Conservation (phyloP, 2,329 filamentous ascomycete species). For the Aspergillus costaricaensis region DNA sequence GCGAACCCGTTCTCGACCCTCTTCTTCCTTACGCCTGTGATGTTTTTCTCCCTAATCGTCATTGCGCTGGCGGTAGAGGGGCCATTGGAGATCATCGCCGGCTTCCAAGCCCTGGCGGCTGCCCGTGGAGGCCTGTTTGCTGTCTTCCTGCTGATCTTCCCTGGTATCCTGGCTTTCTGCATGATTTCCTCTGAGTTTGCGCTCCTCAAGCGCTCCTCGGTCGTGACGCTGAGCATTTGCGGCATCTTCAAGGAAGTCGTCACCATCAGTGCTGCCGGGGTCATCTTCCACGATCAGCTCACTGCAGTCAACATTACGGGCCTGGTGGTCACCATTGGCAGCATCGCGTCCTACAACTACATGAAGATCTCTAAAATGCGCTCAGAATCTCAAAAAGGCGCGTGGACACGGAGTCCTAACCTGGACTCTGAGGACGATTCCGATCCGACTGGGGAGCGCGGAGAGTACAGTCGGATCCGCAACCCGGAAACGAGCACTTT, state of each 20-base stretch:
- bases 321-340: constrained; percentile 80
- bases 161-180: constrained; percentile 85
- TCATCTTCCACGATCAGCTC: constrained; percentile 85
- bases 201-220: constrained; percentile 87
- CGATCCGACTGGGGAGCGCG: constrained; percentile 25
- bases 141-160: constrained; percentile 78
- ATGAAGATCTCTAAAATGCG: constrained; percentile 92
- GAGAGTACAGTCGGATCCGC: constrained; percentile 30
- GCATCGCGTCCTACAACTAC: constrained; percentile 89
- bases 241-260: constrained; percentile 99
- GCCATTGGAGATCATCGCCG: constrained; percentile 65
- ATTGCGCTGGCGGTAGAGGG: constrained; percentile 89
- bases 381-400: constrained; percentile 62
- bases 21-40: constrained; percentile 95
- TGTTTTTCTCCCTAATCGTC: constrained; percentile 80
- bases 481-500: constrained; percentile 27
- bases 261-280: constrained; percentile 83
- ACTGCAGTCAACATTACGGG: constrained; percentile 86
- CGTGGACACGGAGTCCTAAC: constrained; percentile 29
- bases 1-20: constrained; percentile 96
- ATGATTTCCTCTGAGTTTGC: constrained; percentile 98
- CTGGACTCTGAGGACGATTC: constrained; percentile 33
- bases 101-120: constrained; percentile 63
- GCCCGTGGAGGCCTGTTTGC: constrained; percentile 69
- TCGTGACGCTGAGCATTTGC: constrained; percentile 93